phyloP scores from a whole-genome alignment of 768 basidiomycete species.

The Daedaleopsis sinensis region DNA sequence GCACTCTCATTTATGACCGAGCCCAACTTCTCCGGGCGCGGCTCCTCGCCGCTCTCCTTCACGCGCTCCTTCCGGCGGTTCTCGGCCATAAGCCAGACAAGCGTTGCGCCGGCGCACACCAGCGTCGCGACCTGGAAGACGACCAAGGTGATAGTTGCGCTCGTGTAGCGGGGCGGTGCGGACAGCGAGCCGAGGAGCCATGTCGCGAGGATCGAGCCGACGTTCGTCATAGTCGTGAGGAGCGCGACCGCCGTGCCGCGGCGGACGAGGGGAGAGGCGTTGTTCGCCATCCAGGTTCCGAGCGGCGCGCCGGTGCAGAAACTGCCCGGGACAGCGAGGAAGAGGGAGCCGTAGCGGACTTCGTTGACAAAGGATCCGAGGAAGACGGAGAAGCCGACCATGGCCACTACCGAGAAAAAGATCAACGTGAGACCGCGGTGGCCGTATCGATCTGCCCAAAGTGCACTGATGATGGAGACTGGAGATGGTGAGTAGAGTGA shows the following conservation, averaged over 20 bases:
- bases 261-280: constrained; percentile 55
- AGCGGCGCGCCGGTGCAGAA: constrained; percentile 58
- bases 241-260: constrained; percentile 63
- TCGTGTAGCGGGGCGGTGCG: constrained; percentile 50
- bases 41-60: neutral
- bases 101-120: neutral
- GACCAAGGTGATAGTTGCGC: constrained; percentile 44
- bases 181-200: constrained; percentile 60
- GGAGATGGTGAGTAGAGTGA: neutral
- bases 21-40: neutral
- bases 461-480: constrained; percentile 45
- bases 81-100: constrained; percentile 2
- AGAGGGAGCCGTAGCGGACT: constrained; percentile 57
- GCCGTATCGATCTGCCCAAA: constrained; percentile 54
- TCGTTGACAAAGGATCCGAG: constrained; percentile 45
- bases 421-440: constrained; percentile 53
- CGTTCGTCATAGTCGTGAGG: constrained; percentile 59
- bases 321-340: constrained; percentile 54
- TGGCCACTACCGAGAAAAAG: constrained; percentile 43
- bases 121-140: constrained; percentile 43
- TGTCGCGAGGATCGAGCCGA: constrained; percentile 61
- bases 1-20: constrained; percentile 5
- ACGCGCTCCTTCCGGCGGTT: constrained; percentile 12
- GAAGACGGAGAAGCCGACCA: constrained; percentile 60
- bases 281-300: constrained; percentile 65